A percentile compares a stretch with the other conserved stretches of the same genome.
These are phyloP conservation scores for Schoenoplectus tabernaemontani DNA, from an alignment of 202 grass and related monocot species.

Conservation along the genomic window DNA sequence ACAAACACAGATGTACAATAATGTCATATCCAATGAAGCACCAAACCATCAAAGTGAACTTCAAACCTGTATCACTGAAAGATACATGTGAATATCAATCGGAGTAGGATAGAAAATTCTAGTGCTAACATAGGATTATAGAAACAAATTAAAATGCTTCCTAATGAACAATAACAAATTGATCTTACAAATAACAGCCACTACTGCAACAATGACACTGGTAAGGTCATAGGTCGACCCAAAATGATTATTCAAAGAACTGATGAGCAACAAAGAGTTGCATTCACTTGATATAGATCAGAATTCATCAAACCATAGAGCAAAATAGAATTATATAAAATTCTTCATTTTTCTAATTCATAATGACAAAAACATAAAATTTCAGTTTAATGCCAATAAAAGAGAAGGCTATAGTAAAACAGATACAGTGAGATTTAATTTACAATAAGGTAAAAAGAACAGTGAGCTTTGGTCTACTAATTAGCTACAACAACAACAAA, in stretches of 20 bases:
- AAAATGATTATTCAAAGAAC: not conserved
- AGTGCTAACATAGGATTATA: not conserved
- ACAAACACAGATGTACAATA: constrained; percentile 14
- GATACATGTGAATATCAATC: not conserved
- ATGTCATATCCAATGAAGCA: constrained; percentile 11
- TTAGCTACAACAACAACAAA: not conserved
- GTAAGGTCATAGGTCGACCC: not conserved
- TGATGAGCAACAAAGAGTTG: not conserved
- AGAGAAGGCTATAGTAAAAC: too few species aligned
- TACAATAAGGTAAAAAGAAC: not conserved
- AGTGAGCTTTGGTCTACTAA: not conserved
- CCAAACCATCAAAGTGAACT: constrained; percentile 1
- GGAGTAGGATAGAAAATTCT: not conserved
- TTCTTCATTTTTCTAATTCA: not conserved
- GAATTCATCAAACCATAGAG: not conserved
- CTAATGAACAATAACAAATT: not conserved
- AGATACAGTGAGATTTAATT: not conserved
- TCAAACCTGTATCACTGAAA: not conserved
- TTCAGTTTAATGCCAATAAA: not conserved
- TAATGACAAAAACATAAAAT: not conserved
- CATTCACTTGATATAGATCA: not conserved
- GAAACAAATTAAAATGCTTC: not conserved
- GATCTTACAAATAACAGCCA: too few species aligned
- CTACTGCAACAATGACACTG: too few species aligned
- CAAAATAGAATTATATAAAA: too few species aligned